Conservation (phyloP, 345 rosid genomes). For the Gossypium turneri region DNA sequence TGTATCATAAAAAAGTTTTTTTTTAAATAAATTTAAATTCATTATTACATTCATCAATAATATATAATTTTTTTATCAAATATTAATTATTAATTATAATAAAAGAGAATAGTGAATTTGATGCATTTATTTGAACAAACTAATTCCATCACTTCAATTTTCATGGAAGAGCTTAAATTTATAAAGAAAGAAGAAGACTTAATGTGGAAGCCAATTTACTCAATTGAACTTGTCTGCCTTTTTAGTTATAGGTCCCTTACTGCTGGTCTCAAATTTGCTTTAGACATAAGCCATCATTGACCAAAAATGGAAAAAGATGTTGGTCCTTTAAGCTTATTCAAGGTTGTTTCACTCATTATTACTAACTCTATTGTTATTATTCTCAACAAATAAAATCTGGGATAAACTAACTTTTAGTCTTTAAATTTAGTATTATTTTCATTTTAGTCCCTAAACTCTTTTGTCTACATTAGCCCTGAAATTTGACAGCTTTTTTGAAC, state of each 20-base stretch:
- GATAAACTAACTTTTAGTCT: too few species aligned
- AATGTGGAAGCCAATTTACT: background rate
- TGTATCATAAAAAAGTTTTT: too few species aligned
- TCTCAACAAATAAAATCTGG: too few species aligned
- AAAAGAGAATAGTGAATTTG: background rate
- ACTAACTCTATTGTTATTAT: background rate
- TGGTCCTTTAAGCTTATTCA: background rate
- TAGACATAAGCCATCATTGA: background rate
- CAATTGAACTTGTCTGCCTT: background rate
- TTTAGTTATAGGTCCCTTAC: background rate
- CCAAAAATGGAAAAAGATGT: background rate
- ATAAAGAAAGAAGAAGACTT: background rate
- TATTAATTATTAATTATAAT: too few species aligned
- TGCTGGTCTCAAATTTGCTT: background rate
- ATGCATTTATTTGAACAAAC: background rate
- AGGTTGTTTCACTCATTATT: background rate
- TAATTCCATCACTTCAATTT: background rate
- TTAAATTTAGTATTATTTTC: too few species aligned
- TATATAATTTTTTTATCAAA: too few species aligned
- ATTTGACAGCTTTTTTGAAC: too few species aligned
- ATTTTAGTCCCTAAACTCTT: too few species aligned
- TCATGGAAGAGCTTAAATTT: background rate
- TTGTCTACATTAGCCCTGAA: rapidly evolving
- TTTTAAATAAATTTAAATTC: too few species aligned
- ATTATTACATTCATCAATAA: too few species aligned